Base-by-base conservation (phyloP, 2,329 filamentous ascomycete species). In the Phyllosticta capitalensis region DNA sequence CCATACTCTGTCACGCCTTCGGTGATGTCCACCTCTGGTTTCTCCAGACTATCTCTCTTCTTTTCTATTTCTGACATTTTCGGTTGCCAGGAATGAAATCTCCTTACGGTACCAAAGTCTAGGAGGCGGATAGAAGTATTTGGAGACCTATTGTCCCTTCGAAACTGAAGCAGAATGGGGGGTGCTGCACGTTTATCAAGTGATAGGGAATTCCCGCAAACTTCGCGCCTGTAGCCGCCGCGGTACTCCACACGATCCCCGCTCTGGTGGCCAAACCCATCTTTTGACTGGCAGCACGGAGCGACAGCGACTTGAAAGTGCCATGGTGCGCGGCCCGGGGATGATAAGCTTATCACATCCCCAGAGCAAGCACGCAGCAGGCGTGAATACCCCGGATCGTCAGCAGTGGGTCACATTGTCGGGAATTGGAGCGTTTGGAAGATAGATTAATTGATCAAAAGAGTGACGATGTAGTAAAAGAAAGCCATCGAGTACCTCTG, bases 41-140 rank as follows among this genome's bases (percentile, higher is more conserved):
- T 26, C 1, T 38, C 38, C 33, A 59, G 38, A 3, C 33, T 52
- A 22, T 59, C 52, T 9, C 19, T 54, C 14, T 59, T 59, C 52
- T 59, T 59, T 30, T 59, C 56, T n/a, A 54, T 38, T 1, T 54
- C 56, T 52, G 56, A 52, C 52, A 50, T 59, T 7, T 12, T 51
- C n/a, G 33, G 33, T 5, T 17, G 17, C 17, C 33, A 12, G 7
- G 14, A 45, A 17, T 9, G 33, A n/a, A 45, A 5, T 2, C 33
- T 17, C 14, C 14, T 5, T 17, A 5, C 14, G 4, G 17, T 5
- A 45, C 33, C 12, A 5, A 12, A 12, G 17, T 17, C 17, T 45
- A 3, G 17, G 12, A 45, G 12, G 5, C 17, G 33, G 9, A n/a
- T 12, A 12, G 12, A 17, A 17, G 14, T 45, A 45, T 17, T n/a